Evolutionary conservation across 208 protist species (phyloP).

Genomic region (Leishmania tropica): DNA sequence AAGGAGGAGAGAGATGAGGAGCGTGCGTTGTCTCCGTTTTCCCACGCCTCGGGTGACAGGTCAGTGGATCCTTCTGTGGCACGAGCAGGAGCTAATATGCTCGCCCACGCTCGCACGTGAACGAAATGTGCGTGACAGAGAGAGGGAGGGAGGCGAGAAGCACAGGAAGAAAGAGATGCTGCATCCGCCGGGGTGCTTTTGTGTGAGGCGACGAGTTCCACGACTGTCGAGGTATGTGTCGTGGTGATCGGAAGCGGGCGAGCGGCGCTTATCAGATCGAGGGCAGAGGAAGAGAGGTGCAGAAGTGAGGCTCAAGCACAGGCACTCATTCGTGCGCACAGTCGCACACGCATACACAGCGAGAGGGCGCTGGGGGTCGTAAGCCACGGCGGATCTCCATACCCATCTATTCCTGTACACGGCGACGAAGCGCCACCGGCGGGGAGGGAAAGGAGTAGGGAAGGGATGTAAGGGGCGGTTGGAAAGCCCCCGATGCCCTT

Average conservation of each 20-base stretch:
- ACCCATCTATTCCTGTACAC: neutral
- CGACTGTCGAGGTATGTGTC: neutral
- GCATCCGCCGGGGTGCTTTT: neutral
- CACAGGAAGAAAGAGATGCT: neutral
- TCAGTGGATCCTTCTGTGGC: neutral
- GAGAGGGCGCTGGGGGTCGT: neutral
- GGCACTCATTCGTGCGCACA: neutral
- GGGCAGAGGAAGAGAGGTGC: conserved; percentile 18
- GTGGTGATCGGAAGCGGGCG: neutral
- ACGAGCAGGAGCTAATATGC: neutral
- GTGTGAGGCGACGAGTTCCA: neutral
- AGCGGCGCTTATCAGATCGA: neutral
- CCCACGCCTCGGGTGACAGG: neutral
- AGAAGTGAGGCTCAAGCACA: neutral
- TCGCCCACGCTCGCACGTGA: neutral
- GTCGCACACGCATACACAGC: neutral
- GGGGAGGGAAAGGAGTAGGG: neutral
- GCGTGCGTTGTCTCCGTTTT: neutral
- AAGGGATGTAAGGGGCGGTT: neutral
- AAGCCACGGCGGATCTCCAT: neutral
- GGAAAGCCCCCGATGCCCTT: neutral
- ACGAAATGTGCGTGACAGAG: neutral
- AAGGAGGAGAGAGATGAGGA: neutral
- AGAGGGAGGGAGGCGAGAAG: neutral
- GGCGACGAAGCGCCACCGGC: neutral